These are phyloP conservation scores for Ophioceras dolichostomum DNA, from an alignment of 2,329 filamentous ascomycete species.

Conservation along the genomic window DNA sequence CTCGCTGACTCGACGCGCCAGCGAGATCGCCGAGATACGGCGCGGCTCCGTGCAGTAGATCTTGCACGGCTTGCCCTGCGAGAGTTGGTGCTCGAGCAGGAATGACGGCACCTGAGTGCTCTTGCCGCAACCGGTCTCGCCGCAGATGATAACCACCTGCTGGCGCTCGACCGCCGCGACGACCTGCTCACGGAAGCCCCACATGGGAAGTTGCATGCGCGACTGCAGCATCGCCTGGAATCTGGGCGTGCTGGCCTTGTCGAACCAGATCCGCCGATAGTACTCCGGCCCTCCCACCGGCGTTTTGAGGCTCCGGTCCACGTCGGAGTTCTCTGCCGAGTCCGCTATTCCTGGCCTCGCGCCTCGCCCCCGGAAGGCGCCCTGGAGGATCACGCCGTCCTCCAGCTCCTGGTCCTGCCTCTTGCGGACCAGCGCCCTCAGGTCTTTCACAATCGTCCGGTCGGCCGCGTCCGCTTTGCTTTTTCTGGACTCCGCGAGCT, in stretches of 20 bases:
- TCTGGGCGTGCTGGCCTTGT: slow-evolving; percentile 41
- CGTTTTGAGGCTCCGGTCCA: slow-evolving; percentile 28
- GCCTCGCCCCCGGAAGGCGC: slow-evolving; percentile 57
- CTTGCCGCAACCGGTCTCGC: slow-evolving; percentile 90
- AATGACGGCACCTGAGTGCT: slow-evolving; percentile 96
- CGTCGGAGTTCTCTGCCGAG: slow-evolving; percentile 30
- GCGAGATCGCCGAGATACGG: slow-evolving; percentile 88
- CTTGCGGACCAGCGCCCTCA: slow-evolving; percentile 59
- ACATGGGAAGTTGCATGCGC: slow-evolving; percentile 80
- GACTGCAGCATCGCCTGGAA: slow-evolving; percentile 72
- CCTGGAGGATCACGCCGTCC: slow-evolving; percentile 64
- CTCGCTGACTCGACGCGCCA: slow-evolving; percentile 86
- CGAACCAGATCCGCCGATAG: slow-evolving; percentile 45
- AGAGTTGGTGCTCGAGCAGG: slow-evolving; percentile 78
- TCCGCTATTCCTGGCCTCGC: slow-evolving; percentile 33
- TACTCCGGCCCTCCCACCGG: slow-evolving; percentile 29
- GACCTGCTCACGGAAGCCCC: slow-evolving; percentile 68
- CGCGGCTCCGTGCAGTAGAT: slow-evolving; percentile 93
- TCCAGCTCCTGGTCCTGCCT: slow-evolving; percentile 58
- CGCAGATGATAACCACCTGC: slow-evolving; percentile 86
- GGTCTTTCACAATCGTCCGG: slow-evolving; percentile 50
- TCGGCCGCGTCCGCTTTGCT: slow-evolving; percentile 58
- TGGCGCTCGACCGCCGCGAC: slow-evolving; percentile 64
- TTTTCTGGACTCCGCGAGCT: slow-evolving; percentile 62
- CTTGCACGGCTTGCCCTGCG: slow-evolving; percentile 70